phyloP scores from a whole-genome alignment of 805 yeast species.

The Pichia exigua region DNA sequence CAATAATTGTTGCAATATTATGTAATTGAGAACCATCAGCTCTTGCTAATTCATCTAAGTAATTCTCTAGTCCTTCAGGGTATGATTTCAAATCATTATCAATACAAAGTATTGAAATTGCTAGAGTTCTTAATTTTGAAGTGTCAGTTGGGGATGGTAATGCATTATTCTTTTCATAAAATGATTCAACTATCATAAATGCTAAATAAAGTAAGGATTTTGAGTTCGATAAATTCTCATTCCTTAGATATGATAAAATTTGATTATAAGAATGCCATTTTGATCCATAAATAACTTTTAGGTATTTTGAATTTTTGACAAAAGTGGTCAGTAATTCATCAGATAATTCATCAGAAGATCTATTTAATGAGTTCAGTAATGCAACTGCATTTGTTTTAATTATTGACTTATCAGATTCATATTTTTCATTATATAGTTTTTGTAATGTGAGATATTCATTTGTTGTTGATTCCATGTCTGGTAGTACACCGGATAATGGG shows the following conservation, averaged over 20 bases:
- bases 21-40: conserved; percentile 39
- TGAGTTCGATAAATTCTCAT: conserved; percentile 8
- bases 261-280: not conserved
- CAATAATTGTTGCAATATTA: conserved; percentile 61
- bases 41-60: conserved; percentile 35
- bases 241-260: not conserved
- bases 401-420: conserved; percentile 40
- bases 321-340: conserved; percentile 38
- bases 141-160: conserved; percentile 16
- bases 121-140: conserved; percentile 16
- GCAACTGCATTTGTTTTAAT: conserved; percentile 25
- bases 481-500: conserved; percentile 70
- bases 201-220: conserved; percentile 31
- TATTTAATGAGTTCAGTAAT: conserved; percentile 24
- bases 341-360: conserved; percentile 23
- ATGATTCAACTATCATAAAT: conserved; percentile 28
- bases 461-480: conserved; percentile 86
- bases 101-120: conserved; percentile 22
- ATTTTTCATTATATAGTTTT: conserved; percentile 48
- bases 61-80: conserved; percentile 32
- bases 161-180: conserved; percentile 21
- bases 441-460: conserved; percentile 51
- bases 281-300: conserved; percentile 31
- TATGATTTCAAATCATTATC: conserved; percentile 8
- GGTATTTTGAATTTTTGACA: conserved; percentile 51